Percentiles rank a stretch among this genome's conserved stretches.
These are phyloP conservation scores for Nicotiana paniculata DNA, from an alignment of 257 asterid species.

Conservation along the genomic window DNA sequence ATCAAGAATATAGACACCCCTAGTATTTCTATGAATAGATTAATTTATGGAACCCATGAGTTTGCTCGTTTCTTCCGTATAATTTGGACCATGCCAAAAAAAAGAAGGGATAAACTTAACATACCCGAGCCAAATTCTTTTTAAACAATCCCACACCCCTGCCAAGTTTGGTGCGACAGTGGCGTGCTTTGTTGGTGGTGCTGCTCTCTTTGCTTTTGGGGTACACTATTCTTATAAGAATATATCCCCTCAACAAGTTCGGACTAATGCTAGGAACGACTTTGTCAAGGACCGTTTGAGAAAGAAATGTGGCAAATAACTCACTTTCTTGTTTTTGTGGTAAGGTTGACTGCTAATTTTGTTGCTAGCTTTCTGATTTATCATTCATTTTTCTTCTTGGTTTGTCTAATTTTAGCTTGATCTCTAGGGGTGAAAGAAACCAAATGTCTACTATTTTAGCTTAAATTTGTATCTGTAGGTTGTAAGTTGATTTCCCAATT, in stretches of 20 bases:
- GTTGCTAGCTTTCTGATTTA: not conserved
- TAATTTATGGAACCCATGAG: too few relatives aligned
- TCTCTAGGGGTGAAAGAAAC: too few relatives aligned
- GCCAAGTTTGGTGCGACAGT: slow-evolving; percentile 29
- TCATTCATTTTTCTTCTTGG: not conserved
- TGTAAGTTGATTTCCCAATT: too few relatives aligned
- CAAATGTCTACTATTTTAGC: too few relatives aligned
- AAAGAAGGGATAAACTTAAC: too few relatives aligned
- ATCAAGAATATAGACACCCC: too few relatives aligned
- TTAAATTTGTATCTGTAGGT: too few relatives aligned
- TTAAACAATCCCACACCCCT: slow-evolving; percentile 25
- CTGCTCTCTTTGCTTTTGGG: slow-evolving; percentile 50
- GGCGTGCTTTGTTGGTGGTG: slow-evolving; percentile 43
- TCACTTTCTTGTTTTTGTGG: not conserved
- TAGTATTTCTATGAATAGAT: too few relatives aligned
- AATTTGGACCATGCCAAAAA: too few relatives aligned
- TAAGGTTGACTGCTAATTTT: not conserved
- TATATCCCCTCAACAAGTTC: slow-evolving; percentile 75
- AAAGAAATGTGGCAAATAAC: slow-evolving; percentile 41
- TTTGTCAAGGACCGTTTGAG: slow-evolving; percentile 51
- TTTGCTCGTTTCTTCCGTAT: too few relatives aligned
- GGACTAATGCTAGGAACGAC: slow-evolving; percentile 59
- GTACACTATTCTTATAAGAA: slow-evolving; percentile 51
- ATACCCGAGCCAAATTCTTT: too few relatives aligned
- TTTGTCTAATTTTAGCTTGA: not conserved